Base-by-base conservation (phyloP, 257 asterid genomes). In the Plantago major region DNA sequence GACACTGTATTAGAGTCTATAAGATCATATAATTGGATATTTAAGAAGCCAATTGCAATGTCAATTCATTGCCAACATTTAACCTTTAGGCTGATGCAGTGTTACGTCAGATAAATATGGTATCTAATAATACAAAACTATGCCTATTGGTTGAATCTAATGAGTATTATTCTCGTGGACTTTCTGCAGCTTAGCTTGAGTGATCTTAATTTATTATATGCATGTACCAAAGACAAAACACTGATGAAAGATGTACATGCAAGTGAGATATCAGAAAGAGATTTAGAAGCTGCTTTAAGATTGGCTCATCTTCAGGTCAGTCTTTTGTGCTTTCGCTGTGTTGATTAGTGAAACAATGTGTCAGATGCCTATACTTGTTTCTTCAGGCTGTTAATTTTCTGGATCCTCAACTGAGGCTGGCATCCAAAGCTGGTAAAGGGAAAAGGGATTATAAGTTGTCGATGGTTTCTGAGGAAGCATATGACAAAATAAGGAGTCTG, bases 201-300 rank as follows among this genome's bases (percentile, higher is more conserved):
- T 53, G 99, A 93, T 76, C 96, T 93, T 62, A 89, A 87, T 82
- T 81, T 93, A 84, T 86, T 93, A 63, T 93, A 93, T 82, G 99
- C 99, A 33, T 93, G 99, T 82, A 89, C 97, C 52, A 87, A 64
- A 81, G 97, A 93, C 78, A 93, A 93, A 78, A 93, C 99, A 42
- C 71, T 93, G 82, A 93, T 93, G 99, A 93, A 89, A 53, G 99
- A 93, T 65, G 97, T 86, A 63, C 97, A 89, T 71, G 87, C 97
- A 26, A 85, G 94, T 55, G 96, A 81, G 71, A 85, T 89, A 71
- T 79, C 97, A 58, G 99, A 93, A 70, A 87, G 74, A 50, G 99
- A 89, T 80, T 70, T 93, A 65, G 74, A 85, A 83, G 91, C 96
- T 57, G 99, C 96, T 58, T 65, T 93, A 62, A 83, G 96, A 78